A percentile compares a stretch with the other conserved stretches of the same genome.
These are phyloP conservation scores for Dactylorhiza incarnata DNA, from an alignment of 106 monocot species.

Conservation along the genomic window DNA sequence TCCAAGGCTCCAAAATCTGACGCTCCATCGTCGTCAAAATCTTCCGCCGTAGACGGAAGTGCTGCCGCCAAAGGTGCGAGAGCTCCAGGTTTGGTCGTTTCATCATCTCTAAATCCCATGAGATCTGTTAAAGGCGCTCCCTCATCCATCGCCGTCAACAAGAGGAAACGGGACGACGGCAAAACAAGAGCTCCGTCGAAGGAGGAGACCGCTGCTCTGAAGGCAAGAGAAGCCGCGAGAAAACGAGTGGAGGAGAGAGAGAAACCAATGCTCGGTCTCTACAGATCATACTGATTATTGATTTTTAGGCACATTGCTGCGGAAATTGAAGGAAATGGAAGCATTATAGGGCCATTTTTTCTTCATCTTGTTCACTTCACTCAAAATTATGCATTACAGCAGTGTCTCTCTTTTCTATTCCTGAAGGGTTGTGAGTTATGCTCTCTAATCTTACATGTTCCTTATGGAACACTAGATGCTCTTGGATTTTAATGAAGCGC, in stretches of 20 bases:
- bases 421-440: no score
- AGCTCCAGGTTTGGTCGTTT: constrained; percentile 49
- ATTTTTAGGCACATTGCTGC: not conserved
- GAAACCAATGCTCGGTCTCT: constrained; percentile 58
- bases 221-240: constrained; percentile 65
- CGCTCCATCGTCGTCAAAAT: constrained; percentile 8
- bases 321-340: no score
- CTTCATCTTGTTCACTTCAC: no score
- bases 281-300: constrained; percentile 33
- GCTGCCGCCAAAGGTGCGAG: constrained; percentile 32
- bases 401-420: no score
- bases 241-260: constrained; percentile 75
- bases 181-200: constrained; percentile 43
- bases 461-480: no score
- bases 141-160: constrained; percentile 66
- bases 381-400: no score
- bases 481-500: no score
- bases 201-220: constrained; percentile 62
- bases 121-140: constrained; percentile 58
- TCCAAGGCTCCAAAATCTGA: constrained; percentile 23
- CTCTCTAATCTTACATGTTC: no score
- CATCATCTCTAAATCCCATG: constrained; percentile 37
- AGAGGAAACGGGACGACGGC: constrained; percentile 53
- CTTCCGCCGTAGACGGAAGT: constrained; percentile 6
- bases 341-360: no score